Evolutionary conservation across 2,329 filamentous ascomycete species (phyloP).

Genomic region (Mollisia scopiformis): DNA sequence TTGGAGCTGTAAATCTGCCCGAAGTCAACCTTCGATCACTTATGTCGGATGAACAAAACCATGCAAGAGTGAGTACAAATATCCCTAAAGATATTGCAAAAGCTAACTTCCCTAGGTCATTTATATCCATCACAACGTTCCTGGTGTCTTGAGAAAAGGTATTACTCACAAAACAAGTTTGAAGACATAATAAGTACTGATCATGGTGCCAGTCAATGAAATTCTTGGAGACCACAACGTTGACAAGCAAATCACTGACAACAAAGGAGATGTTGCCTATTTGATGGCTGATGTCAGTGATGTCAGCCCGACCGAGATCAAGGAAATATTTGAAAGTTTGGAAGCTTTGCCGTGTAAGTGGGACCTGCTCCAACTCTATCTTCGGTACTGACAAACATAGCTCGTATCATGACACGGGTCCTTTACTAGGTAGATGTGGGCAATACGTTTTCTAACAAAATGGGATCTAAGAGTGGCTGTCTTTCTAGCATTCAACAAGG

Average conservation of each 20-base stretch:
- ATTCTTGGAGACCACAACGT: slow-evolving; percentile 95
- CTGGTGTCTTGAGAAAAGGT: slow-evolving; percentile 88
- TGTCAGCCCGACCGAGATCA: slow-evolving; percentile 79
- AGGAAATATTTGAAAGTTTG: slow-evolving; percentile 80
- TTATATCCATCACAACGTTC: slow-evolving; percentile 96
- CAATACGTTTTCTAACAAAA: not conserved
- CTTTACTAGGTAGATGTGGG: slow-evolving; percentile 36
- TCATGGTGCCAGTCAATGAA: slow-evolving; percentile 73
- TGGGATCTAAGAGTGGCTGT: not conserved
- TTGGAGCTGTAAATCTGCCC: slow-evolving; percentile 95
- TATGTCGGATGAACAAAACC: slow-evolving; percentile 85
- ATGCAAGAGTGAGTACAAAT: slow-evolving; percentile 68
- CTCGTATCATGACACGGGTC: slow-evolving; percentile 41
- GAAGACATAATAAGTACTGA: slow-evolving; percentile 19
- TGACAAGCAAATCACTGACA: slow-evolving; percentile 98
- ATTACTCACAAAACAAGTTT: slow-evolving; percentile 23
- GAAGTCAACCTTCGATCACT: slow-evolving; percentile 89
- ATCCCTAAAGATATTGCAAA: not conserved
- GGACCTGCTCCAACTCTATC: not conserved
- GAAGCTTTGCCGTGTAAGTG: slow-evolving; percentile 78
- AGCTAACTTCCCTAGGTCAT: slow-evolving; percentile 62
- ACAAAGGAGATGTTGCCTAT: slow-evolving; percentile 90
- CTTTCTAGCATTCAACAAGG: slow-evolving; percentile 29
- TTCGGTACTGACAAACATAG: slow-evolving; percentile 27
- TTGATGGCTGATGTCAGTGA: slow-evolving; percentile 97